Conservation (phyloP, 75 land plant genomes). For the Pinus tabuliformis region DNA sequence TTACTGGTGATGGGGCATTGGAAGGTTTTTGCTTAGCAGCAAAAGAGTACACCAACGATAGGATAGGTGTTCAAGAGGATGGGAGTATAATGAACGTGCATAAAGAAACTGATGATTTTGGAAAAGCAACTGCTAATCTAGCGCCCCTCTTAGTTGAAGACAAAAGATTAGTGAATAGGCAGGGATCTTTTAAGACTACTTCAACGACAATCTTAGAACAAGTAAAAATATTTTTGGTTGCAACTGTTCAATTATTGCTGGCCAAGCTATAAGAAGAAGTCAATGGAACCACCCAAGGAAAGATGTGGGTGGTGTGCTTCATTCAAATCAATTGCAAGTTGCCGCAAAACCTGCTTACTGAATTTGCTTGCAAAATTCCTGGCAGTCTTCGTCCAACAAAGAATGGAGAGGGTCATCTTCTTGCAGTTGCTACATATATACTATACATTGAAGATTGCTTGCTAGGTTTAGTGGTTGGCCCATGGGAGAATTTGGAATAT, state of each 20-base stretch:
- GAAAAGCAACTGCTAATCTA: conserved; percentile 43
- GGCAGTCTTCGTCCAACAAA: conserved; percentile 36
- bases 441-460: conserved; percentile 76
- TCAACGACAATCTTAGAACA: conserved; percentile 50
- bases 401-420: conserved; percentile 41
- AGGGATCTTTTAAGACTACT: conserved; percentile 18
- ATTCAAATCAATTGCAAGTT: conserved; percentile 38
- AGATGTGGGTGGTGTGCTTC: conserved; percentile 93
- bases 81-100: neutral
- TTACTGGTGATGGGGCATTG: neutral
- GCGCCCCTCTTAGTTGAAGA: conserved; percentile 51
- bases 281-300: conserved; percentile 70
- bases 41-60: neutral
- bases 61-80: neutral
- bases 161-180: conserved; percentile 14
- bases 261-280: conserved; percentile 76
- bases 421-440: conserved; percentile 66
- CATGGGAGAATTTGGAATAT: conserved; percentile 39
- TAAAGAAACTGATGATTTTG: neutral
- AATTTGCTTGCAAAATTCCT: conserved; percentile 55
- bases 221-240: conserved; percentile 67
- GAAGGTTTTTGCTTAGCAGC: too few species aligned
- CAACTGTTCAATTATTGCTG: conserved; percentile 64
- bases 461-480: conserved; percentile 49
- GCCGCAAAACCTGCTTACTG: conserved; percentile 65